Conservation (phyloP, 345 rosid species). For the Arabis hirsuta region DNA sequence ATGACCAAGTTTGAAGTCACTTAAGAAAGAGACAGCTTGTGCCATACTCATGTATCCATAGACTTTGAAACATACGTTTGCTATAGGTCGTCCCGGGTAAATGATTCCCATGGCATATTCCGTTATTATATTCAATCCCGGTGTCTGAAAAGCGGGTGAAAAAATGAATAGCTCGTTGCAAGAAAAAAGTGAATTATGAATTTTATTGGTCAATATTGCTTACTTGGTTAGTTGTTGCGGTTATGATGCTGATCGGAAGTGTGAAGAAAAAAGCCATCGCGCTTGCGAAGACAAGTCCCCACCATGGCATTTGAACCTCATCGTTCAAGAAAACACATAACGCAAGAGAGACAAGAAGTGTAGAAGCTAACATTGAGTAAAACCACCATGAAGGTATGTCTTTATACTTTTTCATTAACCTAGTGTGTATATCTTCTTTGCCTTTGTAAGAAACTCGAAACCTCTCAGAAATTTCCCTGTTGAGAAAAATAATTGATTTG, state of each 20-base stretch:
- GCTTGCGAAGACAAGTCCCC: conserved; percentile 83
- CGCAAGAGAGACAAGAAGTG: conserved; percentile 58
- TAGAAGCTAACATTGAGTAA: conserved; percentile 51
- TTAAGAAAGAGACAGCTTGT: conserved; percentile 90
- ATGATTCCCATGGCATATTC: conserved; percentile 89
- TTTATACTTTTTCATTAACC: conserved; percentile 71
- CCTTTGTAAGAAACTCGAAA: conserved; percentile 66
- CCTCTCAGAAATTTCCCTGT: conserved; percentile 73
- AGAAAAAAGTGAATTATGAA: background rate
- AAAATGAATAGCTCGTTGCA: background rate
- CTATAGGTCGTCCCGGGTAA: conserved; percentile 86
- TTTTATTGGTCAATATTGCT: background rate
- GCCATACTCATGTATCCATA: conserved; percentile 91
- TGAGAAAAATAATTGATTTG: background rate
- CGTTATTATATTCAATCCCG: conserved; percentile 85
- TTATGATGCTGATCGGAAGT: conserved; percentile 84
- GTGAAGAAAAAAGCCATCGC: conserved; percentile 80
- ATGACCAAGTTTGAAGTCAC: conserved; percentile 92
- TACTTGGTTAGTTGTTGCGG: conserved; percentile 95
- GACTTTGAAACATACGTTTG: conserved; percentile 88
- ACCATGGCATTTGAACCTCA: conserved; percentile 94
- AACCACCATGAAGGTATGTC: conserved; percentile 98
- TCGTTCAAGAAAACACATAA: conserved; percentile 73
- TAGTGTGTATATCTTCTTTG: conserved; percentile 85
- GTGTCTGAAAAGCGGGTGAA: conserved; percentile 55